Percentiles rank a stretch among this genome's conserved stretches.
phyloP scores from a whole-genome alignment of 2,329 filamentous ascomycete genomes.

The Hypoxylon sp. region DNA sequence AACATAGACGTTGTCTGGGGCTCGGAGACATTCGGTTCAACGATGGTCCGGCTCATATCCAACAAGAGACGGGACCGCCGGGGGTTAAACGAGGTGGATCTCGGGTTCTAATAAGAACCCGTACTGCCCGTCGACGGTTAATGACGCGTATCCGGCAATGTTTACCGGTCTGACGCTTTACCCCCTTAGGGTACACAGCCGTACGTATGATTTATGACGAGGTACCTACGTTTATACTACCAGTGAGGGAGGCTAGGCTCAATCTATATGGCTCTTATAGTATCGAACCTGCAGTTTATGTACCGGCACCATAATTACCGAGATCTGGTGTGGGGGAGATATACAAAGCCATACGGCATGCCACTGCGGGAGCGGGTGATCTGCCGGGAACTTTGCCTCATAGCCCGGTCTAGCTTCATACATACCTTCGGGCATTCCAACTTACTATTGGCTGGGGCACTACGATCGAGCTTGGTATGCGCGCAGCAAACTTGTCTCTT shows the following conservation, averaged over 20 bases:
- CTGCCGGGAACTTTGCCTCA: conserved; percentile 14
- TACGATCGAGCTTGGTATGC: neutral
- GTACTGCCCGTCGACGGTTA: conserved; percentile 13
- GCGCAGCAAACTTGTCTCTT: neutral
- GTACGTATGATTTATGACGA: conserved; percentile 2
- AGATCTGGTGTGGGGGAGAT: conserved; percentile 11
- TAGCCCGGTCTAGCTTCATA: conserved; percentile 1
- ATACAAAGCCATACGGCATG: conserved; percentile 2
- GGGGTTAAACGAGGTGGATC: neutral
- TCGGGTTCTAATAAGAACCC: conserved; percentile 32
- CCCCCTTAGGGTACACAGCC: neutral
- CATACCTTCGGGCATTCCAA: neutral
- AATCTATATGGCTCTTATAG: neutral
- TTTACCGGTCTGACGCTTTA: conserved; percentile 10
- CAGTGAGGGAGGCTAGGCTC: neutral
- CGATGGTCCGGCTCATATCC: neutral
- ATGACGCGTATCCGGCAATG: conserved; percentile 3
- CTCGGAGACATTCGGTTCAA: neutral
- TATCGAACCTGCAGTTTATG: conserved; percentile 10
- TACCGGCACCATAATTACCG: conserved; percentile 10
- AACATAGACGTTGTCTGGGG: neutral
- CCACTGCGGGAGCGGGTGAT: conserved; percentile 11
- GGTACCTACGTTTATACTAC: neutral
- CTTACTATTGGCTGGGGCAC: conserved; percentile 6
- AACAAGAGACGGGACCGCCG: neutral